Conservation (phyloP, 306 rosid species). For the Alnus glutinosa region DNA sequence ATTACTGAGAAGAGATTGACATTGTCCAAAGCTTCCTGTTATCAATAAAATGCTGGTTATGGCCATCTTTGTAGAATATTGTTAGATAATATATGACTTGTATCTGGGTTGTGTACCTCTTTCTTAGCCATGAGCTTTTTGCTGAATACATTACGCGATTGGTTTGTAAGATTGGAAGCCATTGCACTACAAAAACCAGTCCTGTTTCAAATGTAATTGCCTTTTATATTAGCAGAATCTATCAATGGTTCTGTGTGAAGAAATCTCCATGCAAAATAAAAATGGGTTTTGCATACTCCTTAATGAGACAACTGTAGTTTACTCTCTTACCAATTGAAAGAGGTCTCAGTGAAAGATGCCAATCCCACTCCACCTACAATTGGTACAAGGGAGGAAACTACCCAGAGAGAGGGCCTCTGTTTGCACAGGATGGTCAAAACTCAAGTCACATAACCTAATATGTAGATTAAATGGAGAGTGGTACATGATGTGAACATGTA, state of each 20-base stretch:
- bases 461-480: conserved; percentile 13
- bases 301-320: conserved; percentile 14
- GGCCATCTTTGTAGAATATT: conserved; percentile 16
- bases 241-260: conserved; percentile 12
- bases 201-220: conserved; percentile 45
- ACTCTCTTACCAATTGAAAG: conserved; percentile 82
- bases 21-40: conserved; percentile 69
- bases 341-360: conserved; percentile 83
- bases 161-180: conserved; percentile 79
- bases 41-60: conserved; percentile 28
- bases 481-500: conserved; percentile 14
- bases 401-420: conserved; percentile 74
- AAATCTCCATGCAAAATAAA: not conserved
- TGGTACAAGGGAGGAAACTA: conserved; percentile 82
- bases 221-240: conserved; percentile 5
- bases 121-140: conserved; percentile 65
- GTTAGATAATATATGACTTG: not conserved
- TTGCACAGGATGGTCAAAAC: conserved; percentile 40
- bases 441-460: conserved; percentile 33
- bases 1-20: conserved; percentile 70
- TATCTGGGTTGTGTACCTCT: conserved; percentile 45
- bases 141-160: conserved; percentile 75
- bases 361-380: conserved; percentile 91
- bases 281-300: not conserved
- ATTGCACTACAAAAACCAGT: conserved; percentile 72